Evolutionary conservation across 345 rosid genomes (phyloP).

Genomic region (Rhizophora mangle): DNA sequence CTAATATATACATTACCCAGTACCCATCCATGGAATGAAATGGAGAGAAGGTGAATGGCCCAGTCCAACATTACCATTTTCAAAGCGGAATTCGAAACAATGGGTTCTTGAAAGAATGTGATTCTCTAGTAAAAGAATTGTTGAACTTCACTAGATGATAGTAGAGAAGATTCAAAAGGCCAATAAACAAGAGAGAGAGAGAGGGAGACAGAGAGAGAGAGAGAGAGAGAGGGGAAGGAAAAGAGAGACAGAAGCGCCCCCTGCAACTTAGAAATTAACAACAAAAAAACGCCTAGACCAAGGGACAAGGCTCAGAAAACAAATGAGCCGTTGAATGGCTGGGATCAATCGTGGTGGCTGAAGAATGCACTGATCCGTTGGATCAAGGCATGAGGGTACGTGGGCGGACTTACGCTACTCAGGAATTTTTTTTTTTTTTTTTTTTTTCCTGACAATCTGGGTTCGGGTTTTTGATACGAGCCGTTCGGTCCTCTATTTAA

Average conservation of each 20-base stretch:
- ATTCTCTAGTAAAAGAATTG: not conserved
- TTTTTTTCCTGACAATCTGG: no score
- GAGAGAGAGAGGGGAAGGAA: not conserved
- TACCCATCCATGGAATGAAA: not conserved
- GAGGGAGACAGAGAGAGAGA: conserved; percentile 1
- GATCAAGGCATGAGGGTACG: conserved; percentile 37
- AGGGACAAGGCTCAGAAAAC: conserved; percentile 28
- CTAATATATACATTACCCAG: not conserved
- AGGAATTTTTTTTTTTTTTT: no score
- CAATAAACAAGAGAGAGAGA: conserved; percentile 1
- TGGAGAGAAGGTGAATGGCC: not conserved
- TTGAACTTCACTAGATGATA: not conserved
- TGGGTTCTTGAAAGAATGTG: conserved; percentile 8
- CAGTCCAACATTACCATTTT: conserved; percentile 11
- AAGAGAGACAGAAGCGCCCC: conserved; percentile 14
- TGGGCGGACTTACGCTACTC: conserved; percentile 48
- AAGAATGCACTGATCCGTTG: conserved; percentile 18
- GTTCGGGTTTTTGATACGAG: no score
- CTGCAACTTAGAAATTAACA: conserved; percentile 43
- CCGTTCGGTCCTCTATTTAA: no score
- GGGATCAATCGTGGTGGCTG: conserved; percentile 40
- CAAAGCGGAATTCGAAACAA: conserved; percentile 11
- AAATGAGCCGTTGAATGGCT: conserved; percentile 24
- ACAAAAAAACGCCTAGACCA: conserved; percentile 32
- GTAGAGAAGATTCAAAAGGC: not conserved